Base-by-base conservation (phyloP, 306 rosid species). In the Sophora flavescens region DNA sequence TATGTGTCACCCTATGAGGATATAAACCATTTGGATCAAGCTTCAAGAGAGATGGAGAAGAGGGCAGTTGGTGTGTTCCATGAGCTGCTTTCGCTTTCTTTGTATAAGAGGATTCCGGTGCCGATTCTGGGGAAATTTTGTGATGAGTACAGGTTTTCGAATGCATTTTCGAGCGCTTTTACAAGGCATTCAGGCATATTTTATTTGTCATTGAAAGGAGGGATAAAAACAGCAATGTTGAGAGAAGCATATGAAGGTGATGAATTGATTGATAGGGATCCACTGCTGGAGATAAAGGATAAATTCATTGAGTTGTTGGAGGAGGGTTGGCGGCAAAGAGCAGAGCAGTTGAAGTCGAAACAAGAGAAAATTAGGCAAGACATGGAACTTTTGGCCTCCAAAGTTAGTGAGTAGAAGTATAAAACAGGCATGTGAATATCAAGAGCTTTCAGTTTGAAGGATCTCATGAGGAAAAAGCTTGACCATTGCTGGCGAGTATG, bases 141-240 rank as follows among this genome's bases (percentile, higher is more conserved):
- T 22, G 91, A 85, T 2, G 97, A 95, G 38, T 92, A 84, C 68
- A 78, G 96, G 79, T 92, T 96, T 81, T 92, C 99, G 0, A 96
- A 92, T 73, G 90, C 88, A 0, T 92, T 92, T 59, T 87, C 93
- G 0, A 89, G 83, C 48, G 85, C 60, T 2, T 96, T 91, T 68
- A 91, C 98, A 0, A 83, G 99, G 87, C 97, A 91, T 79, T 64
- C 99, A 0, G 96, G 99, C 64, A 91, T 96, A 45, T 96, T 96
- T 32, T 96, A 91, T 65, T 1, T 91, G 89, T 96, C 99, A 0
- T 83, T 89, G 84, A 96, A 92, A 83, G 98, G 93, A 12, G 96
- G 97, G 78, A 96, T 96, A 15, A 83, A 89, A 53, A 92, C 96
- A 3, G 93, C 96, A 0, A 56, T 92, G 87, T 74, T 92, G 84